Base-by-base conservation (phyloP, 805 yeast genomes). In the Blastobotrys mokoenaii region DNA sequence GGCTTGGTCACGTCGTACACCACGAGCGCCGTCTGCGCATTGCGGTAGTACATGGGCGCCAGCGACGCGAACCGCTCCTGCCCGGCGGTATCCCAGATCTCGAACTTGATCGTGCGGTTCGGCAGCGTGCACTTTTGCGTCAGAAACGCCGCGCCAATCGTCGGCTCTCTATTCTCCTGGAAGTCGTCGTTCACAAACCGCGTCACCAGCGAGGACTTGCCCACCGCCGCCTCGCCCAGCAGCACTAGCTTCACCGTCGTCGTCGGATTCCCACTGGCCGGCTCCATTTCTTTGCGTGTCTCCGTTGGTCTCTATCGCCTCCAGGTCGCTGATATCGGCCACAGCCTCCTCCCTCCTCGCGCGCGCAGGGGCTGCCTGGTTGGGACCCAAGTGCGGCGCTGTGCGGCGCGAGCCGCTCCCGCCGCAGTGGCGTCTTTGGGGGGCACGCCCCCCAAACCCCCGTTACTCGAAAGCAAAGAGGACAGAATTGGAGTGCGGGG, bases 191-290 rank as follows among this genome's bases (percentile, higher is more conserved):
- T 80, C 37, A 90, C 97, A 65, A 90, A 90, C 54, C 97, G 74
- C 53, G 90, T 72, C 31, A 90, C 97, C 29, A 90, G 73, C 4
- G 96, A 86, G 3, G 96, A 86, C 62, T 90, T 90, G 44, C 98
- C 98, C 14, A 90, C 98, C 0, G 98, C 98, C 0, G 97, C 97
- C 62, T 90, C 98, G 25, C 98, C 98, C 39, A 90, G 69, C 35
- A 90, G 77, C 7, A 90, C 98, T 46, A 90, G 74, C 65, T 90
- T 90, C 45, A 90, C 95, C 12, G 89, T 22, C 27, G 27, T 22
- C 27, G 27, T 22, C 4, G 27, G 27, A 22, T 22, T 22, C 27
- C 7, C 27, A 22, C 27, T 22, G 8, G 27, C 7, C 8, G 27
- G 27, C 7, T 22, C 27, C 27, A 22, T 22, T 8, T 22, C 27